Base-by-base conservation (phyloP, 192 early-diverging fungal genomes). In the Geranomyces variabilis region DNA sequence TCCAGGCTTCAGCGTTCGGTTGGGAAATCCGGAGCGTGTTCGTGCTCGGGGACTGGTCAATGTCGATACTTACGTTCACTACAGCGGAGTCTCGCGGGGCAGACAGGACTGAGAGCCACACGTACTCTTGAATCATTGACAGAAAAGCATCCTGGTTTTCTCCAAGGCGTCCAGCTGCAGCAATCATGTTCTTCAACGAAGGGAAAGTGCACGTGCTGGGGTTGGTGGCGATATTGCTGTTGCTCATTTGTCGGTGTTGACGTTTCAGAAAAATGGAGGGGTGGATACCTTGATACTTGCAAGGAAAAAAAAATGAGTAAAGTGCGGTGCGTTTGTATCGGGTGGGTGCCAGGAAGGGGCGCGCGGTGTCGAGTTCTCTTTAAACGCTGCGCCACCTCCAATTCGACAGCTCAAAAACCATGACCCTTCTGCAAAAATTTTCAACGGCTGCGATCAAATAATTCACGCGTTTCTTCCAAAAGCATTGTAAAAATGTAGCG, bases 231-330 rank as follows among this genome's bases (percentile, higher is more conserved):
- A 41, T 41, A 41, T 41, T 41, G 5, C 36, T 41, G 36, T 41
- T 41, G 36, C 36, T 41, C 5, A 7, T 41, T 55, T n/a, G 51
- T 55, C 14, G 21, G 51, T 55, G 51, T n/a, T 14, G 26, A 8
- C 14, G 26, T 55, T 55, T 55, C 51, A 55, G 51, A 55, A 55
- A 55, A 28, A 55, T 55, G 51, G 51, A 24, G 51, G 51, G 51
- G 19, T 55, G 51, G 19, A n/a, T 55, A 7, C 21, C 21, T 55
- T 55, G 21, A 24, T 55, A 55, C 51, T 14, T 55, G 51, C 14
- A 55, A 24, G 15, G 14, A 14, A 55, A 55, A 55, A 55, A 55
- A 55, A 55, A 55, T 41, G 36, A 41, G 36, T 41, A 7, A 7
- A 41, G 10, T 7, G 10, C 10, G 36, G 36, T 41, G 36, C 36